Evolutionary conservation across 2,329 filamentous ascomycete species (phyloP).

Genomic region (Penicillium italicum): DNA sequence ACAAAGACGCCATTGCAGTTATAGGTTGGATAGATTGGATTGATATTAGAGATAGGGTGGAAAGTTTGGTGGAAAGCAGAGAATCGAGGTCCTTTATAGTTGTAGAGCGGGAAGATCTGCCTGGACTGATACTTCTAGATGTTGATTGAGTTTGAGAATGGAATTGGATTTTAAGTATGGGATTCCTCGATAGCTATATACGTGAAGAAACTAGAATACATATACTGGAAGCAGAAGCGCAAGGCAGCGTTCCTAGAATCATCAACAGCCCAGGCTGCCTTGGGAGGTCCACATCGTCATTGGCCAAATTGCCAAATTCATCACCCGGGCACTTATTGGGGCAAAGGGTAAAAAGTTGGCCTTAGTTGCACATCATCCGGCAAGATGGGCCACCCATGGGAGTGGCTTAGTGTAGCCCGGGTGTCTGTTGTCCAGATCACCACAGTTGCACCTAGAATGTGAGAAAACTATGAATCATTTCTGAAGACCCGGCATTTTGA

Average conservation of each 20-base stretch:
- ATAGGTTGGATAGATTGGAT: conserved; percentile 3
- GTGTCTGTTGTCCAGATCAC: conserved; percentile 7
- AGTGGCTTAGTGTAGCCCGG: conserved; percentile 15
- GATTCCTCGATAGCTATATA: conserved; percentile 3
- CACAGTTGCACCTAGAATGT: conserved; percentile 5
- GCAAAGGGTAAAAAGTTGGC: conserved; percentile 5
- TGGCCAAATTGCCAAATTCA: not conserved
- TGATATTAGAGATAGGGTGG: not conserved
- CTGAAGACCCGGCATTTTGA: conserved; percentile 9
- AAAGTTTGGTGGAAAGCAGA: not conserved
- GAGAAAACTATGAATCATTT: conserved; percentile 12
- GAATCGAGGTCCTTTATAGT: not conserved
- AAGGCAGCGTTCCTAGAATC: conserved; percentile 10
- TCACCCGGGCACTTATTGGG: conserved; percentile 11
- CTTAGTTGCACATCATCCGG: conserved; percentile 10
- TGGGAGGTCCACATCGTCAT: conserved; percentile 13
- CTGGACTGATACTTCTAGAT: conserved; percentile 3
- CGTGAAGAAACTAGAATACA: conserved; percentile 2
- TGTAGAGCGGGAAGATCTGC: not conserved
- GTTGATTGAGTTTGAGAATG: conserved; percentile 6
- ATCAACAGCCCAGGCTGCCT: conserved; percentile 19
- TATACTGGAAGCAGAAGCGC: not conserved
- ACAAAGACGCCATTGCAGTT: conserved; percentile 22
- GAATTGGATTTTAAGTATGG: not conserved
- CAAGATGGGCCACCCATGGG: conserved; percentile 8